These are phyloP conservation scores for Pythium angustatum DNA, from an alignment of 352 stramenopile genomes.

Conservation along the genomic window DNA sequence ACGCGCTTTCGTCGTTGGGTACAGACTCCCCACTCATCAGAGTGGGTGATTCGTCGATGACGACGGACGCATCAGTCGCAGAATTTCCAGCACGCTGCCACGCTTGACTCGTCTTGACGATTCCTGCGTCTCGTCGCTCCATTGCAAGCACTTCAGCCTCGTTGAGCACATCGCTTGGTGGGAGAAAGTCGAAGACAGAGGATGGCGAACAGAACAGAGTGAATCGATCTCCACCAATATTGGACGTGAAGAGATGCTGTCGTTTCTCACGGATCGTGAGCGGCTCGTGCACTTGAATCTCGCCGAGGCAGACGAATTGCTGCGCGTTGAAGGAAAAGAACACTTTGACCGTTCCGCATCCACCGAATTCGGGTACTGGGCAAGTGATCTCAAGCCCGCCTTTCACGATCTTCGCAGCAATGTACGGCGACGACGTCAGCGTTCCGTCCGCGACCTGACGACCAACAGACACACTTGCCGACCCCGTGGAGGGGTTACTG, in stretches of 20 bases:
- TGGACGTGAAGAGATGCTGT: slow-evolving; percentile 60
- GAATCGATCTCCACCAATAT: slow-evolving; percentile 59
- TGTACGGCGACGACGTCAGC: slow-evolving; percentile 35
- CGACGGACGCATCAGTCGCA: too few species aligned
- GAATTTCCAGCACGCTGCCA: not conserved
- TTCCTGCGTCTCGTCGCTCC: not conserved
- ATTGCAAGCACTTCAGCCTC: slow-evolving; percentile 23
- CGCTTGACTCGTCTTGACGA: slow-evolving; percentile 9
- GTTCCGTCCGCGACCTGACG: not conserved
- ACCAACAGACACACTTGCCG: not conserved
- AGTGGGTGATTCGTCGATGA: too few species aligned
- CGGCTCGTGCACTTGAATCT: slow-evolving; percentile 53
- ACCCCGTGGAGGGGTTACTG: not conserved
- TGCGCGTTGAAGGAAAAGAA: slow-evolving; percentile 73
- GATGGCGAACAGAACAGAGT: slow-evolving; percentile 54
- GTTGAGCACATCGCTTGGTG: slow-evolving; percentile 45
- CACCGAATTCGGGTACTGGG: slow-evolving; percentile 55
- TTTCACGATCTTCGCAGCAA: slow-evolving; percentile 51
- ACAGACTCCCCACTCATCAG: too few species aligned
- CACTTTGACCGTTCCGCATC: slow-evolving; percentile 40
- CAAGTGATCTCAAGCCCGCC: slow-evolving; percentile 49
- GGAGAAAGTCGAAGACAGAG: slow-evolving; percentile 48
- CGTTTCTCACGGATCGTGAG: slow-evolving; percentile 55
- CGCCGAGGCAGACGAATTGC: slow-evolving; percentile 67
- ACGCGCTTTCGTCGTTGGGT: slow-evolving; percentile 22